These are phyloP conservation scores for Diversispora epigaea DNA, from an alignment of 192 early-diverging fungal genomes.

Conservation along the genomic window DNA sequence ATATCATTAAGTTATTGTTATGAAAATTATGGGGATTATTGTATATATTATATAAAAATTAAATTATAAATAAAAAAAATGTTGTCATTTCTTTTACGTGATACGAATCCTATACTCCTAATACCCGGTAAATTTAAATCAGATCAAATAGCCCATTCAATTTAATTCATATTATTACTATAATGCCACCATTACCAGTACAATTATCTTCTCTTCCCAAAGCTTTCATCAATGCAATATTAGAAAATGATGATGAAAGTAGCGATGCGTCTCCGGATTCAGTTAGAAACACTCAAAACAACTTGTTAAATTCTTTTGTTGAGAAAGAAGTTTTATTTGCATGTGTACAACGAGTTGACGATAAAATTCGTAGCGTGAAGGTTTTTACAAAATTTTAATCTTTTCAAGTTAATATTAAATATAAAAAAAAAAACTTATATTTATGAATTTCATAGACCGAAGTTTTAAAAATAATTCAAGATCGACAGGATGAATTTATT, in stretches of 20 bases:
- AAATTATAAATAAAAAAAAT: too few species aligned
- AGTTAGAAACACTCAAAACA: neutral
- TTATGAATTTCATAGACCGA: constrained; percentile 9
- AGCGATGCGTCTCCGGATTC: neutral
- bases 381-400: neutral
- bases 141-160: too few species aligned
- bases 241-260: neutral
- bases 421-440: neutral
- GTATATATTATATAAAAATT: too few species aligned
- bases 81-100: too few species aligned
- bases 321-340: constrained; percentile 5
- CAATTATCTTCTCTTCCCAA: neutral
- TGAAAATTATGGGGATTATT: too few species aligned
- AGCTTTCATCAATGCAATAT: constrained; percentile 14
- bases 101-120: too few species aligned
- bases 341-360: constrained; percentile 27
- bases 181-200: constrained; percentile 28
- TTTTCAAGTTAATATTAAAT: neutral
- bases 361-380: constrained; percentile 7
- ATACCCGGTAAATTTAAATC: too few species aligned
- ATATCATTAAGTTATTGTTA: too few species aligned
- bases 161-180: too few species aligned
- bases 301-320: neutral
- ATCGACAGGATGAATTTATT: constrained; percentile 6
- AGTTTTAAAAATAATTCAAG: constrained; percentile 18